Conservation (phyloP, 352 stramenopile genomes). For the Stephanocyclus meneghinianus region DNA sequence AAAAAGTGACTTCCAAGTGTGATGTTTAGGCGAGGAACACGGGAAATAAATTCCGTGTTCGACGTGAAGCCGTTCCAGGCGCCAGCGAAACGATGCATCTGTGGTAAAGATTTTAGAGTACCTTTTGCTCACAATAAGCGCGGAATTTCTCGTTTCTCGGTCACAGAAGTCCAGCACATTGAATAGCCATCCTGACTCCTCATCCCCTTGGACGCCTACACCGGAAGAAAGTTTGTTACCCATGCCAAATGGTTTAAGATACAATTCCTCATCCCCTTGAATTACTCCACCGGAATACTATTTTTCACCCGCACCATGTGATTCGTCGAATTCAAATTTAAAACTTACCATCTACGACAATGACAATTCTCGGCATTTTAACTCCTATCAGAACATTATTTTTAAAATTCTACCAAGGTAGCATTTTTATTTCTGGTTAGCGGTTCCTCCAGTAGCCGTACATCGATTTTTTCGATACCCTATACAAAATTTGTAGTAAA, state of each 20-base stretch:
- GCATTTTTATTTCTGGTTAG: no score
- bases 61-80: constrained; percentile 31
- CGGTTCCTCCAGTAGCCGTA: no score
- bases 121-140: constrained; percentile 23
- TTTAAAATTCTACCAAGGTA: no score
- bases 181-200: constrained; percentile 37
- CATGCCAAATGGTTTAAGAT: not conserved
- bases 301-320: no score
- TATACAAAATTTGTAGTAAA: no score
- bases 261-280: no score
- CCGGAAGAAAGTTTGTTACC: not conserved
- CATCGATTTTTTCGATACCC: no score
- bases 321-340: no score
- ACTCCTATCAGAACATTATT: no score
- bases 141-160: constrained; percentile 6
- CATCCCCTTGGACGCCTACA: constrained; percentile 1
- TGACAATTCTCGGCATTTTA: no score
- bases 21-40: not conserved
- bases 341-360: no score
- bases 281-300: no score
- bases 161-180: constrained; percentile 36
- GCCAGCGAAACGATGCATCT: constrained; percentile 39
- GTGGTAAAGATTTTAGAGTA: constrained; percentile 31
- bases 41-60: constrained; percentile 41
- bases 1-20: constrained; percentile 27